Base-by-base conservation (phyloP, 345 rosid species). In the Barbarea vulgaris region DNA sequence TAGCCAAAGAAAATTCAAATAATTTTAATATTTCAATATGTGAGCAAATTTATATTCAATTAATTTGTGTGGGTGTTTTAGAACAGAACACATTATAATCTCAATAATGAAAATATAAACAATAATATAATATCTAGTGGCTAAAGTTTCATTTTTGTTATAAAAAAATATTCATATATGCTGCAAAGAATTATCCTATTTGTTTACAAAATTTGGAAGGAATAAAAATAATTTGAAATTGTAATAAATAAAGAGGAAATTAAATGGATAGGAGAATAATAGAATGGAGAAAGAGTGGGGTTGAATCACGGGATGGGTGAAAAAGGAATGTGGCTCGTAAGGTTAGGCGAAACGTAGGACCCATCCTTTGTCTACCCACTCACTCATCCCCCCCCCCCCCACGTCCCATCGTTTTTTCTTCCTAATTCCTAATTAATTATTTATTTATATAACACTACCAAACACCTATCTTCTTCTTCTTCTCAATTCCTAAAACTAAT, bases 301-400 rank as follows among this genome's bases (percentile, higher is more conserved):
- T 28, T 47, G 52, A 74, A 30, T 66, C 50, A 74, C 56, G 42
- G 60, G 65, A 74, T 52, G 62, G 52, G 76, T 5, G 4, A 50
- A 34, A 36, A 52, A 39, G 30, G 42, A 56, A 67, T 56, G 67
- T 55, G 63, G 56, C 77, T 61, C 76, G 19, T 41, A 53, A 36
- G 64, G 56, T 71, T 71, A 62, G 64, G 70, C 64, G 25, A 47
- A 34, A 22, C 37, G 61, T 67, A 59, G 74, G 79, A 60, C 79
- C 72, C 36, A 41, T 9, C 46, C 46, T 59, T 59, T 75, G 79
- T 75, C 79, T 75, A 56, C 46, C 8, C 61, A 67, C 61, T 34
- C 56, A 33, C 27, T 39, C 48, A 27, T 34, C 47, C 65, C 41
- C 39, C 30, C 27, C 59, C 73, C 60, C 67, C 47, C 65, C 41